These are phyloP conservation scores for Podaxis carcinomalis DNA, from an alignment of 768 basidiomycete genomes.

Conservation along the genomic window DNA sequence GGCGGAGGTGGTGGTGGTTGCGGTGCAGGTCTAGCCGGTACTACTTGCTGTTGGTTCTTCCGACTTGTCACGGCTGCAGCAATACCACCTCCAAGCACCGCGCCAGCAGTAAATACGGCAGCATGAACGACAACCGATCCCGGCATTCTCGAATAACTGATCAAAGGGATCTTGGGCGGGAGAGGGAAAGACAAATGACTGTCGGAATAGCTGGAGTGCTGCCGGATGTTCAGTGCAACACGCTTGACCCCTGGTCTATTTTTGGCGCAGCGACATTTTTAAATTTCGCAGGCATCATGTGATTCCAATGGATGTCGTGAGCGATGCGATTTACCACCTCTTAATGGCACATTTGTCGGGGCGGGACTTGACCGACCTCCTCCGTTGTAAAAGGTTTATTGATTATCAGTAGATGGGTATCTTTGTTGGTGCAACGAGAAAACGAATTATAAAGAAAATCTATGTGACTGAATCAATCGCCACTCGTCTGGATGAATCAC, in stretches of 20 bases:
- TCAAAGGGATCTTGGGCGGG: background rate
- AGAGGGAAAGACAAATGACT: background rate
- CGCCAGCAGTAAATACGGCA: conserved; percentile 80
- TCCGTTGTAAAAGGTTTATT: too few relatives aligned
- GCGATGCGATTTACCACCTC: background rate
- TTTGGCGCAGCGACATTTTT: background rate
- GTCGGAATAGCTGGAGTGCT: too few relatives aligned
- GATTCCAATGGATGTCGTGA: background rate
- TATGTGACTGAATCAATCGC: conserved; percentile 7
- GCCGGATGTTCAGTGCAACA: background rate
- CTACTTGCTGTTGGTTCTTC: conserved; percentile 11
- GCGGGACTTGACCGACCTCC: too few relatives aligned
- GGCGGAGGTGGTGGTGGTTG: conserved; percentile 25
- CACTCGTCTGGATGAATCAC: background rate
- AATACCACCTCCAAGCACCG: conserved; percentile 74
- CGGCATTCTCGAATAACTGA: background rate
- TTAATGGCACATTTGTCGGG: too few relatives aligned
- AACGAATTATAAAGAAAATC: background rate
- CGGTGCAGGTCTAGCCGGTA: conserved; percentile 10
- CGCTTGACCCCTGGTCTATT: background rate
- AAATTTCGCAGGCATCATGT: background rate
- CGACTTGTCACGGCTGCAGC: conserved; percentile 43
- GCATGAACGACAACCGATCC: conserved; percentile 44
- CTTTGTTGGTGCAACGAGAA: background rate
- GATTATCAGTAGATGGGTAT: background rate